Evolutionary conservation across 768 basidiomycete species (phyloP).

Genomic region (Floccularia luteovirens): DNA sequence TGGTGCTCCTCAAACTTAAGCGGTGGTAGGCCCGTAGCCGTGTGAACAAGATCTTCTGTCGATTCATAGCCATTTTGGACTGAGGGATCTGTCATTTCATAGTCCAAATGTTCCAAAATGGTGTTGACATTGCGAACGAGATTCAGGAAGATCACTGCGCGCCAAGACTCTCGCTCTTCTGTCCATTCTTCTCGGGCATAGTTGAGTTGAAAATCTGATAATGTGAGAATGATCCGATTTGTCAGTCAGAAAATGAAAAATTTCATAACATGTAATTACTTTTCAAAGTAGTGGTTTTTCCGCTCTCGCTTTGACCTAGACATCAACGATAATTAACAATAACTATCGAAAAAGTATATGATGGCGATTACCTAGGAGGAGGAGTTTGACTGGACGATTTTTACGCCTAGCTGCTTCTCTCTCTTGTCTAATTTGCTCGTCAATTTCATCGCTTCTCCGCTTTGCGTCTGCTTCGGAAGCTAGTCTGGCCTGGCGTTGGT

Average conservation of each 20-base stretch:
- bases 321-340: no score
- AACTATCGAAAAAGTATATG: no score
- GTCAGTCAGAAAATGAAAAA: background rate
- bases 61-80: conserved; percentile 26
- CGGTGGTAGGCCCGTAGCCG: conserved; percentile 28
- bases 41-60: conserved; percentile 28
- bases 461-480: conserved; percentile 56
- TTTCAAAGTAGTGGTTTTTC: conserved; percentile 75
- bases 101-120: conserved; percentile 48
- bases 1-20: conserved; percentile 57
- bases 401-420: conserved; percentile 48
- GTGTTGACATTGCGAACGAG: conserved; percentile 67
- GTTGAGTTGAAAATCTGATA: conserved; percentile 65
- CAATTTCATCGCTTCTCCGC: conserved; percentile 64
- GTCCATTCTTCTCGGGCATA: conserved; percentile 67
- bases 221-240: background rate
- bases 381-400: conserved; percentile 63
- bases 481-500: conserved; percentile 48
- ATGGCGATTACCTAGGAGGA: conserved; percentile 61
- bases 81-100: conserved; percentile 45
- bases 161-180: conserved; percentile 65
- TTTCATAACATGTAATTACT: conserved; percentile 32
- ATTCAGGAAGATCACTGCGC: conserved; percentile 71
- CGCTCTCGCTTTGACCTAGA: conserved; percentile 72
- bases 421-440: conserved; percentile 64